Conservation (phyloP, 805 yeast genomes). For the Schizosaccharomyces cryophilus region DNA sequence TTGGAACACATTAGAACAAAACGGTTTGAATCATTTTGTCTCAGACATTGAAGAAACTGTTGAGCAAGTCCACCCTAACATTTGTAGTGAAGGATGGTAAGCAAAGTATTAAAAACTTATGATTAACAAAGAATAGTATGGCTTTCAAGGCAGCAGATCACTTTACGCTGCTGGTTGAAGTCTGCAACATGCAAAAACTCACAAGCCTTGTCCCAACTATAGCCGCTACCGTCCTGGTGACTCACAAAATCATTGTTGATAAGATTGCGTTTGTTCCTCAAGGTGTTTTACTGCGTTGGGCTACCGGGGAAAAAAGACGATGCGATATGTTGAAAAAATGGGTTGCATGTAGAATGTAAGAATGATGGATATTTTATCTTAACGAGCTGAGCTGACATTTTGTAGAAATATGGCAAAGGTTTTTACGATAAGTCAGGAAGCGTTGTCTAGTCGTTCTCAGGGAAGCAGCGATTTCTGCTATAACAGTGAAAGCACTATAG, state of each 20-base stretch:
- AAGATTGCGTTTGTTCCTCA: conserved; percentile 53
- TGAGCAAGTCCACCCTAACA: conserved; percentile 23
- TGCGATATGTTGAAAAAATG: conserved; percentile 35
- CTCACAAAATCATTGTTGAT: conserved; percentile 63
- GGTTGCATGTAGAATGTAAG: conserved; percentile 25
- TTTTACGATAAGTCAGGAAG: no score
- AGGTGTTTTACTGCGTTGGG: conserved; percentile 38
- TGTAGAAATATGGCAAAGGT: no score
- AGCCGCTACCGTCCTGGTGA: conserved; percentile 51
- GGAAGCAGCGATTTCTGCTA: no score
- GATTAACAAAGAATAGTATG: conserved; percentile 15
- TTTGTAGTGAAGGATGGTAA: conserved; percentile 14
- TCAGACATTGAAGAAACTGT: conserved; percentile 54
- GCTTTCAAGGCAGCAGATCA: conserved; percentile 64
- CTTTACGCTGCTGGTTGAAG: conserved; percentile 52
- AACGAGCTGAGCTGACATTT: no score
- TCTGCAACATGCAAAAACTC: conserved; percentile 23
- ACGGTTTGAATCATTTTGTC: conserved; percentile 82
- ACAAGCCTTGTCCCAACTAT: conserved; percentile 66
- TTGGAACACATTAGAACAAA: conserved; percentile 65
- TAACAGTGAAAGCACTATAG: no score
- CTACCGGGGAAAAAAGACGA: conserved; percentile 57
- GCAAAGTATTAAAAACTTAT: background rate
- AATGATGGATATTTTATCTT: no score
- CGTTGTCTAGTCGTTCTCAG: no score